Evolutionary conservation across 2,329 filamentous ascomycete genomes (phyloP).

Genomic region (Mycosphaerella sp.): DNA sequence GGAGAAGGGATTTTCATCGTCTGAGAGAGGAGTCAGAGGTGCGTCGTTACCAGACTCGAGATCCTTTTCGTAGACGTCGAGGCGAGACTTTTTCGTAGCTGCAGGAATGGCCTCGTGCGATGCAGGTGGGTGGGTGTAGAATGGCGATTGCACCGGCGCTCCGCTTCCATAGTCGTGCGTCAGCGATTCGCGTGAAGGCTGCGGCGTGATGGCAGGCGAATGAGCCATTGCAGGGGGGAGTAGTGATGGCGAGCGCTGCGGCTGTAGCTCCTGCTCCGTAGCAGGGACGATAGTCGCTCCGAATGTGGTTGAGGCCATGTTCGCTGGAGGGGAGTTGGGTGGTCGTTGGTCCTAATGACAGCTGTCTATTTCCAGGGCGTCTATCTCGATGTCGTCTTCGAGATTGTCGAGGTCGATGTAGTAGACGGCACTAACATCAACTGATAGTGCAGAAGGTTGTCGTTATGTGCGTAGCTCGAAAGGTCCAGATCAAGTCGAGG

Average conservation of each 20-base stretch:
- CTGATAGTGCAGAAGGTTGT: too few species aligned
- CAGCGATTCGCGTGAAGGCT: conserved; percentile 29
- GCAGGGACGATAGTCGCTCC: conserved; percentile 38
- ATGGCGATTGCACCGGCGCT: conserved; percentile 38
- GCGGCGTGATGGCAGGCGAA: conserved; percentile 33
- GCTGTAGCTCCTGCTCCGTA: conserved; percentile 14
- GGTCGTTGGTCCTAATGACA: not conserved
- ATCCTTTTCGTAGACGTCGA: conserved; percentile 34
- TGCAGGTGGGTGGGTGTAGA: conserved; percentile 44
- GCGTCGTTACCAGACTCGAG: conserved; percentile 32
- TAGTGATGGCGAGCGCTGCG: conserved; percentile 11
- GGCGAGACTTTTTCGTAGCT: conserved; percentile 26
- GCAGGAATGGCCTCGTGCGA: conserved; percentile 34
- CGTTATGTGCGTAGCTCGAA: too few species aligned
- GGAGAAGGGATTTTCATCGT: conserved; percentile 35
- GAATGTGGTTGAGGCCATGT: conserved; percentile 33
- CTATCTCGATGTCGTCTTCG: not conserved
- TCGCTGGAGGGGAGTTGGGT: not conserved
- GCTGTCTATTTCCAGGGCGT: not conserved
- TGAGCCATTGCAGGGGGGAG: conserved; percentile 29
- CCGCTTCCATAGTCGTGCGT: conserved; percentile 34
- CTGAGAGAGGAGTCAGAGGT: conserved; percentile 32
- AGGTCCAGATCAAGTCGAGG: too few species aligned
- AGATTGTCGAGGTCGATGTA: not conserved
- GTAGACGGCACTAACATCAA: not conserved